These are phyloP conservation scores for Pilatotrama ljubarskyi DNA, from an alignment of 768 basidiomycete species.

Conservation along the genomic window DNA sequence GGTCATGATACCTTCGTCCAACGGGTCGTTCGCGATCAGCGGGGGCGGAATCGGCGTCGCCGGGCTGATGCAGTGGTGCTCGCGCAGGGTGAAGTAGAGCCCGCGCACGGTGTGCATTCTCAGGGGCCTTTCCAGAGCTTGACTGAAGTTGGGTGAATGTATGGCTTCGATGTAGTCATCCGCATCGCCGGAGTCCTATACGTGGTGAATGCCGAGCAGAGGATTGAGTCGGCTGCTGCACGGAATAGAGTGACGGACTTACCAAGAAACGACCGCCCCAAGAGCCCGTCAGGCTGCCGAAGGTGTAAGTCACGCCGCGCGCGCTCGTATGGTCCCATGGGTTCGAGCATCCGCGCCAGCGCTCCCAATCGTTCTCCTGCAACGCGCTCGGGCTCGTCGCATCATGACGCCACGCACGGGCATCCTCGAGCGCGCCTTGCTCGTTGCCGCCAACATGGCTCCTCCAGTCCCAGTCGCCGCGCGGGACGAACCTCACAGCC, in stretches of 20 bases:
- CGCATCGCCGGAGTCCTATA: constrained; percentile 21
- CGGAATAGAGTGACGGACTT: constrained; percentile 30
- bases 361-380: constrained; percentile 62
- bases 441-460: constrained; percentile 18
- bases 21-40: constrained; percentile 12
- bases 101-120: constrained; percentile 40
- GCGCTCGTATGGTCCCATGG: constrained; percentile 31
- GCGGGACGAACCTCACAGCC: constrained; percentile 31
- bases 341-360: constrained; percentile 48
- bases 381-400: constrained; percentile 36
- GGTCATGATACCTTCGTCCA: constrained; percentile 42
- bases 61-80: constrained; percentile 52
- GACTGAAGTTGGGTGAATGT: constrained; percentile 27
- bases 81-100: constrained; percentile 58
- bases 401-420: constrained; percentile 24
- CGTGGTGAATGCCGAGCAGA: no score
- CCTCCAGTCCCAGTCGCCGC: constrained; percentile 29
- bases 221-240: not conserved
- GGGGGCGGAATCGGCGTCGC: constrained; percentile 30
- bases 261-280: constrained; percentile 69
- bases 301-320: constrained; percentile 41
- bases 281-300: constrained; percentile 53
- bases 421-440: constrained; percentile 24
- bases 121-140: constrained; percentile 10
- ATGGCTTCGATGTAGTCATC: constrained; percentile 29